Conservation (phyloP, 2,329 filamentous ascomycete species). For the Epichloe typhina region DNA sequence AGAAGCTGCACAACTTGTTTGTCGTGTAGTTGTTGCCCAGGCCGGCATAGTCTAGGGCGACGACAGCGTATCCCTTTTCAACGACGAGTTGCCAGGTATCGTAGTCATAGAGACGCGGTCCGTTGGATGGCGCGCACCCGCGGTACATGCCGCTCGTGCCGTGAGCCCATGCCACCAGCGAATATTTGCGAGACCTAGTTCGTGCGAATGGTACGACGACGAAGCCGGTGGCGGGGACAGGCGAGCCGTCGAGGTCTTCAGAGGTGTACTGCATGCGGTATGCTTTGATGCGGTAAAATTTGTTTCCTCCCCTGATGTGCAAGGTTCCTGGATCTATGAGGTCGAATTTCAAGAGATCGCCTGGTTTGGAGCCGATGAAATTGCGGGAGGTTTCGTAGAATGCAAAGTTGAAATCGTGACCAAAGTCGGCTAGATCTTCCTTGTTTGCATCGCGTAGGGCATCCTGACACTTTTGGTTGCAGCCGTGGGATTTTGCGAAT, state of each 20-base stretch:
- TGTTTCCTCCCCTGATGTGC: constrained; percentile 7
- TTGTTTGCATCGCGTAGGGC: neutral
- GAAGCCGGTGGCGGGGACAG: constrained; percentile 9
- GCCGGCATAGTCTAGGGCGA: constrained; percentile 13
- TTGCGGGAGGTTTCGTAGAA: constrained; percentile 8
- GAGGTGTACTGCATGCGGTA: constrained; percentile 11
- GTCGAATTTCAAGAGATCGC: constrained; percentile 10
- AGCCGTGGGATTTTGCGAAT: constrained; percentile 2
- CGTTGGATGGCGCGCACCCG: constrained; percentile 7
- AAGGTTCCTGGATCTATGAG: constrained; percentile 4
- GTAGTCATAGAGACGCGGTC: constrained; percentile 5
- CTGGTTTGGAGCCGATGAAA: constrained; percentile 6
- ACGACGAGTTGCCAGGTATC: constrained; percentile 6
- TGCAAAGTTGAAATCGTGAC: constrained; percentile 5
- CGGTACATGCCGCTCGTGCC: constrained; percentile 7
- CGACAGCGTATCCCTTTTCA: constrained; percentile 7
- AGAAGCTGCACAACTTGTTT: constrained; percentile 10
- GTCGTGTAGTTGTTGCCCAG: constrained; percentile 10
- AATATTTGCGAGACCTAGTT: neutral
- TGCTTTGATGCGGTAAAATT: constrained; percentile 6
- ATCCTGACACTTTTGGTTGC: constrained; percentile 3
- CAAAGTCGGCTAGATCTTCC: neutral
- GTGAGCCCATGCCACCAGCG: constrained; percentile 7
- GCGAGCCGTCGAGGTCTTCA: constrained; percentile 5
- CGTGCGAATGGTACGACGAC: constrained; percentile 5